These are phyloP conservation scores for Maudiozyma serrabonitensis DNA, from an alignment of 805 yeast genomes.

Conservation along the genomic window DNA sequence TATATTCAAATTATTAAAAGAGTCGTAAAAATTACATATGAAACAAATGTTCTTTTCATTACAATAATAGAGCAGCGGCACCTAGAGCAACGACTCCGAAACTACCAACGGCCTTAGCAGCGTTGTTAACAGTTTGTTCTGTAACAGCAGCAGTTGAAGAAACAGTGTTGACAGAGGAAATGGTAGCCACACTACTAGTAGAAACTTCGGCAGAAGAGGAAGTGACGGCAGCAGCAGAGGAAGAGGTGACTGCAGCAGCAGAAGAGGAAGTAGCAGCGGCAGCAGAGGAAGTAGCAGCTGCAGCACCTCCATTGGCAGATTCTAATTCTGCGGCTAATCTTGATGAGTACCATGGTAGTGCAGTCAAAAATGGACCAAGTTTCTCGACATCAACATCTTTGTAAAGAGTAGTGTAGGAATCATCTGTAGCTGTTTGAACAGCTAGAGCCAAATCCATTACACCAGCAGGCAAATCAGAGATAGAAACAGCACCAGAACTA, in stretches of 20 bases:
- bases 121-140: slow-evolving; percentile 13
- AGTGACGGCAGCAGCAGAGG: slow-evolving; percentile 1
- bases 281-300: slow-evolving; percentile 1
- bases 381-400: slow-evolving; percentile 20
- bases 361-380: slow-evolving; percentile 21
- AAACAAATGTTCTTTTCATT: neutral
- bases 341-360: slow-evolving; percentile 29
- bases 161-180: slow-evolving; percentile 11
- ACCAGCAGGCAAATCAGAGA: slow-evolving; percentile 13
- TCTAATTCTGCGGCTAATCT: slow-evolving; percentile 16
- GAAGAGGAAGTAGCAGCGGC: neutral
- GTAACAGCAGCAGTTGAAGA: neutral
- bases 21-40: too few relatives aligned
- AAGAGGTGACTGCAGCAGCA: slow-evolving; percentile 1
- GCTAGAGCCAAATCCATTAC: slow-evolving; percentile 15
- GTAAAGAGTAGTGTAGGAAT: slow-evolving; percentile 28
- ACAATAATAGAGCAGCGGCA: slow-evolving; percentile 16
- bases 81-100: slow-evolving; percentile 15
- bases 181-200: slow-evolving; percentile 5
- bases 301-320: slow-evolving; percentile 6
- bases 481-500: slow-evolving; percentile 8
- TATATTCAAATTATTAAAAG: too few relatives aligned
- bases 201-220: slow-evolving; percentile 22
- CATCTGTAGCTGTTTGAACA: slow-evolving; percentile 26
- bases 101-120: slow-evolving; percentile 10